These are phyloP conservation scores for Yamadazyma buinensis DNA, from an alignment of 1,139 yeast genomes.

Conservation along the genomic window DNA sequence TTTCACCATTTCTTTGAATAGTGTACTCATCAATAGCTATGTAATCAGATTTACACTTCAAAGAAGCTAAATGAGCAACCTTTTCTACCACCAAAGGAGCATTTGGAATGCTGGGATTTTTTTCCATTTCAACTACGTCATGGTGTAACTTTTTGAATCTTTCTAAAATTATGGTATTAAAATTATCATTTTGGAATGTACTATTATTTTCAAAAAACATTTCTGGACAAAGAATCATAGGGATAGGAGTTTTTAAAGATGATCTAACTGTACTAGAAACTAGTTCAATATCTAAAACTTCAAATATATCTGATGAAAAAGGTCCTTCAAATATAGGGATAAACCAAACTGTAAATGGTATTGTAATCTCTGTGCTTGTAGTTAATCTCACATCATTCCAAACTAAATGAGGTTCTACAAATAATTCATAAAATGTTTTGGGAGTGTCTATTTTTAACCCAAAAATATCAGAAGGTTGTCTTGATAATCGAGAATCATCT, in stretches of 20 bases:
- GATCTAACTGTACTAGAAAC: slow-evolving; percentile 31
- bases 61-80: slow-evolving; percentile 32
- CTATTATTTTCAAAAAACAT: slow-evolving; percentile 33
- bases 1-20: slow-evolving; percentile 6
- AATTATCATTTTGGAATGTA: slow-evolving; percentile 24
- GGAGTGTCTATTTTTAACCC: too few species aligned
- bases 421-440: slow-evolving; percentile 21
- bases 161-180: slow-evolving; percentile 29
- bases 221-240: slow-evolving; percentile 33
- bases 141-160: too few species aligned
- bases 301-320: too few species aligned
- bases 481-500: too few species aligned
- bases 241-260: slow-evolving; percentile 34
- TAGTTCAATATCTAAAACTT: slow-evolving; percentile 31
- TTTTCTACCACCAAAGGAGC: too few species aligned
- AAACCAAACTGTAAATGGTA: slow-evolving; percentile 29
- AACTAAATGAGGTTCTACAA: slow-evolving; percentile 6
- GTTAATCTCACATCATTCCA: slow-evolving; percentile 8
- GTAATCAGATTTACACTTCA: slow-evolving; percentile 24
- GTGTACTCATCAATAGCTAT: slow-evolving; percentile 17
- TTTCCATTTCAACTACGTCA: too few species aligned
- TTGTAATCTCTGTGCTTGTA: slow-evolving; percentile 15
- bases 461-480: too few species aligned
- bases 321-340: too few species aligned
- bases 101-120: too few species aligned